Base-by-base conservation (phyloP, 208 protist genomes). In the Blechomonas ayalai region DNA sequence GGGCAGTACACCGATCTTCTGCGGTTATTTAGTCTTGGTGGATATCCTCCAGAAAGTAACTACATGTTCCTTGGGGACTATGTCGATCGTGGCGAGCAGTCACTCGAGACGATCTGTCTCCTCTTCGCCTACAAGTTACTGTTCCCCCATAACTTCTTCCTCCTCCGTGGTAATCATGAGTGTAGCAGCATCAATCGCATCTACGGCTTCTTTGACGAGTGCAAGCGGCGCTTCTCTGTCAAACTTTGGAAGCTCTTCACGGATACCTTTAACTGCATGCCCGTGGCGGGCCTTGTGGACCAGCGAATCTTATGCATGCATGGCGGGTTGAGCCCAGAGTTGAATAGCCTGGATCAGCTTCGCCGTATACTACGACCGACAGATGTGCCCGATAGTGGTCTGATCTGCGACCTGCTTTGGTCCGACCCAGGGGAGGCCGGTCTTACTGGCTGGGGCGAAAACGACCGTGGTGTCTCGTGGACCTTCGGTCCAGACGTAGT, bases 161-260 rank as follows among this genome's bases (percentile, higher is more conserved):
- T 99, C 15, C 78, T 99, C 2, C 75, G 97, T 31, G 97, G 97
- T 18, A 99, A 99, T 65, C 97, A 99, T 66, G 97, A 99, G 63
- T 98, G 92, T 54, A 94, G 93, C 0, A 94, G 81, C 27, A 98
- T 99, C 66, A 99, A 98, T 59, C 64, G 93, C 43, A 95, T 99
- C 40, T 99, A 98, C 62, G 97, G 97, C 28, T 99, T 99, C 68
- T 99, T 98, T 56, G 95, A 99, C 41, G 97, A 99, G 50, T 99
- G 97, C 74, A 98, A 98, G 63, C 77, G 95, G 7, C 79, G 97
- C 31, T 99, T 97, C 62, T 86, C 60, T 33, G 38, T 47, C 22
- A 47, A 47, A 15, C 50, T 94, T 26, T 94, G 80, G 79, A 92
- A 90, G 54, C 52, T 71, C 25, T 88, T 95, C 56, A 92, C 78